Base-by-base conservation (phyloP, 2,329 filamentous ascomycete species). In the Coniella lustricola region DNA sequence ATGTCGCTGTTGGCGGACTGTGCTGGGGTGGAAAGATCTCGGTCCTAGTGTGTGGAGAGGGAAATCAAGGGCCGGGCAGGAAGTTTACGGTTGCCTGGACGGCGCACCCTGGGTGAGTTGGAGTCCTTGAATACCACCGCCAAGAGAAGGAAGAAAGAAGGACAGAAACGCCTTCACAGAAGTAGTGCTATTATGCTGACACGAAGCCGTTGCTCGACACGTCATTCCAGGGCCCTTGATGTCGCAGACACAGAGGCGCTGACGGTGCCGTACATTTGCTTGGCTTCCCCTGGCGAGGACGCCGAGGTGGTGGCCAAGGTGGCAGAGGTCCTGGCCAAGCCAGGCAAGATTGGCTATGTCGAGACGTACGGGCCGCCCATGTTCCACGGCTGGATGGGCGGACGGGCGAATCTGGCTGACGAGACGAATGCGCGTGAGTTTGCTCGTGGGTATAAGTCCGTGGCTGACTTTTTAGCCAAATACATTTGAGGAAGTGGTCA, bases 361-460 rank as follows among this genome's bases (percentile, higher is more conserved):
- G 72, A 76, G 57, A 76, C 65, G 1, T 79, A 75, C 54, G 44
- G 50, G 1, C 50, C 46, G 4, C 69, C 62, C 44, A 77, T 76
- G 68, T 67, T 69, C 56, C 77, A 80, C 56, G 77, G 77, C n/a
- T 81, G 74, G 73, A 80, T 80, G 76, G 74, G 73, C 7, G 74
- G 76, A 1, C 62, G 76, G 20, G 67, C 71, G 1, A 63, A 77
- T 44, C 57, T 79, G 10, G 62, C 68, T 10, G 63, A 73, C 25
- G 63, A 69, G 50, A 67, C 65, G 37, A 71, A 71, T 42, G 63
- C 64, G 57, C 65, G 62, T 42, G 72, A 76, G 59, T 78, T 69
- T 56, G 67, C 70, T 58, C 64, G 72, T 21, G 75, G 75, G 38
- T 76, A 76, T 51, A 64, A 67, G 52, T 69, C 71, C 40, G 54